These are phyloP conservation scores for Cordyceps pruinosa DNA, from an alignment of 2,329 filamentous ascomycete genomes.

Conservation along the genomic window DNA sequence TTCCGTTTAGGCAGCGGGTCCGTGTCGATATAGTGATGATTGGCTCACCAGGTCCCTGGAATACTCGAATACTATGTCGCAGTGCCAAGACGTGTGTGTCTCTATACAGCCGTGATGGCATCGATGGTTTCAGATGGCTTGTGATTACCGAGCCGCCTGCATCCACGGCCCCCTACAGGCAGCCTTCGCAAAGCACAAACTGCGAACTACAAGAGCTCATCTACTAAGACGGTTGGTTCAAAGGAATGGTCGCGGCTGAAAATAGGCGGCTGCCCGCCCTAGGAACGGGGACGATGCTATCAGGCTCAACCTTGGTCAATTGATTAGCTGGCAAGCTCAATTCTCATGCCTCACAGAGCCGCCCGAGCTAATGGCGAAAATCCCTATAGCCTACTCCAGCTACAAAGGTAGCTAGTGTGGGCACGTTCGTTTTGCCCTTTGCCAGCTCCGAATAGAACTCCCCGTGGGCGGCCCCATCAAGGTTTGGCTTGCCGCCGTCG, in stretches of 20 bases:
- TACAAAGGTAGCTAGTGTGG: background rate
- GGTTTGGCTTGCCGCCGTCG: background rate
- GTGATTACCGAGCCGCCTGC: background rate
- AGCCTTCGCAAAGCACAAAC: too few relatives aligned
- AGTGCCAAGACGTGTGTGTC: background rate
- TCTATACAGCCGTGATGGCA: background rate
- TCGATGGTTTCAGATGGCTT: background rate
- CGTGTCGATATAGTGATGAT: background rate
- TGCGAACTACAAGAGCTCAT: background rate
- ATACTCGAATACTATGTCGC: background rate
- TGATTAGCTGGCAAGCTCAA: background rate
- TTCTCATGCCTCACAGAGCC: constrained; percentile 4
- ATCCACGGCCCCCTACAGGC: background rate
- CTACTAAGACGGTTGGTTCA: background rate
- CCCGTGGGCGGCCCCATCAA: background rate
- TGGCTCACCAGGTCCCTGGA: background rate
- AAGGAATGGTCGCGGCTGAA: background rate
- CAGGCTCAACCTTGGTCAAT: background rate
- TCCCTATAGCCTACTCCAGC: background rate
- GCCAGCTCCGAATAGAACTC: background rate
- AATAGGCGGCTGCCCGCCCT: background rate
- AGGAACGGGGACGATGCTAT: background rate
- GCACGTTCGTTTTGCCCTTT: background rate
- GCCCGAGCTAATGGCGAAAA: background rate
- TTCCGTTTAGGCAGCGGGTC: background rate